Conservation (phyloP, 768 basidiomycete genomes). For the Tulasnella calospora region DNA sequence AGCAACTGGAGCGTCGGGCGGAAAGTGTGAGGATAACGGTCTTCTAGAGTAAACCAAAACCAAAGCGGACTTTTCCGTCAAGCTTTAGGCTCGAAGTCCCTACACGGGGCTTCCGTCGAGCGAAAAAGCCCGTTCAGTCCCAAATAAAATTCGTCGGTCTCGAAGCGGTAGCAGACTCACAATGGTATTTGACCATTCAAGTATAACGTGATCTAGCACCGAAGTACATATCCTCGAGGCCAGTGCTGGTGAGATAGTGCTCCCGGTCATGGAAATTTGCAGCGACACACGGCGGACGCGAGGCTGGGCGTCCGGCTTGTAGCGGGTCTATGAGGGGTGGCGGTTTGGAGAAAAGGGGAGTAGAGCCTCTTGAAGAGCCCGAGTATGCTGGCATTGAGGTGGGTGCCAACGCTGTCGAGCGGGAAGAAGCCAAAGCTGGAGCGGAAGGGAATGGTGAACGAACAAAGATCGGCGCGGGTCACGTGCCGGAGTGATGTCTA, state of each 20-base stretch:
- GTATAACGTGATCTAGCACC: constrained; percentile 12
- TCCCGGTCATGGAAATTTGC: not conserved
- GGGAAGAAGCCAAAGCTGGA: not conserved
- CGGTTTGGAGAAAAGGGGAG: constrained; percentile 5
- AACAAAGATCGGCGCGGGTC: too few species aligned
- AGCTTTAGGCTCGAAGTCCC: not conserved
- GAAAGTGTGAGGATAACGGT: constrained; percentile 7
- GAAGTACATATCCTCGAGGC: constrained; percentile 14
- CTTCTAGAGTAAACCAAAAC: not conserved
- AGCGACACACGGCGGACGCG: not conserved
- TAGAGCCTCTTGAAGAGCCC: not conserved
- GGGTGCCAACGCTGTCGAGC: not conserved
- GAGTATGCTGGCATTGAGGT: not conserved
- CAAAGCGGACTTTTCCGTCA: constrained; percentile 1
- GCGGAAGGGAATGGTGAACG: not conserved
- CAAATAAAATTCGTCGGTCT: not conserved
- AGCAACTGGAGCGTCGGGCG: constrained; percentile 17
- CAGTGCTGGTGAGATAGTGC: not conserved
- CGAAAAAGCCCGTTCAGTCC: not conserved
- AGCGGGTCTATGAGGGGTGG: not conserved
- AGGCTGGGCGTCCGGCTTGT: not conserved
- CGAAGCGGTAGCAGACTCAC: not conserved
- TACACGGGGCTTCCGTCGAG: constrained; percentile 17
- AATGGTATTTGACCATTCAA: constrained; percentile 20
- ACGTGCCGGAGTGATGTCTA: too few species aligned